Evolutionary conservation across 352 stramenopile genomes (phyloP), one percentile per base, ranked within the genome.

Genomic region (Globisporangium heterothallicum): DNA sequence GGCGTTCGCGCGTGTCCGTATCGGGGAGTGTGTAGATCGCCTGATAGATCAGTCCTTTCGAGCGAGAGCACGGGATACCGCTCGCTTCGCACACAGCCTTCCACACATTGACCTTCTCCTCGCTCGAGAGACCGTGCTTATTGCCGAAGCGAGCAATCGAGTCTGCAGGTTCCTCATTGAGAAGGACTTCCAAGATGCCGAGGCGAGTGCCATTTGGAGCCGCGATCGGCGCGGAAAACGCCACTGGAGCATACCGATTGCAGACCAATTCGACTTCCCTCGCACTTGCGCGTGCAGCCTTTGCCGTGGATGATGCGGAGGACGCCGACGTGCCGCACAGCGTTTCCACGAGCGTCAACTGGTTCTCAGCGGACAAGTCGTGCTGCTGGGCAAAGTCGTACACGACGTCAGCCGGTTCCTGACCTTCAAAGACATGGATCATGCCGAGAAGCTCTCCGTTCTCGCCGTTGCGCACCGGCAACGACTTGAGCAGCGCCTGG

Each of bases 91-190:
- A 92, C 9, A 92, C 71, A 0, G 68, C 73, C 0, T 32, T 32
- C 32, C 75, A 64, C 2, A 92, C 64, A 41, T 60, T 85, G 0
- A 67, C 60, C 56, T 92, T 89, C 46, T 88, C 73, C 27, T 82
- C 60, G 6, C 44, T 45, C 13, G 58, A 45, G 22, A 92, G 63
- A 14, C 76, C 75, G 59, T 90, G 64, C 35, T 83, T 78, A 50
- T 85, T 86, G 1, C 81, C 81, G 47, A 92, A 92, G 6, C 75
- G 70, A 4, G 78, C 75, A 48, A 90, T 72, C 9, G 81, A 74
- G 43, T 92, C 81, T 0, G 81, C 79, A 4, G 78, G 68, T 12
- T 92, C 81, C 53, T 92, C 81, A 19, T 82, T 66, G 5, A 51
- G 56, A 6, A 88, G 58, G 2, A 92, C 61, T 42, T 90, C 73